Evolutionary conservation across 2,329 filamentous ascomycete genomes (phyloP).

Genomic region (Alternaria solani): DNA sequence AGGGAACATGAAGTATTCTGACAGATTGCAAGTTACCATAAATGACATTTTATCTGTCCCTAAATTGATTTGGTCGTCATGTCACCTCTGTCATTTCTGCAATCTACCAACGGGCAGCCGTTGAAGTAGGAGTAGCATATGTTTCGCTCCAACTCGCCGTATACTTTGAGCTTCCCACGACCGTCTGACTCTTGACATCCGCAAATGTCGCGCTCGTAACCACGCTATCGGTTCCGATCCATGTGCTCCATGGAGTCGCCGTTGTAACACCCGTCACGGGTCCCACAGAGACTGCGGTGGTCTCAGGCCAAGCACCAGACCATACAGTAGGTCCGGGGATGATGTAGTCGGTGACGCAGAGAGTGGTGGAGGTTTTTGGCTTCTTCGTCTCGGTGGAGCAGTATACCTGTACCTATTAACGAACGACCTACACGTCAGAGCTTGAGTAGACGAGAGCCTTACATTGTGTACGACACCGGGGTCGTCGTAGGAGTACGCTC

Average conservation of each 20-base stretch:
- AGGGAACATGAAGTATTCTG: no score
- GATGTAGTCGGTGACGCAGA: constrained; percentile 46
- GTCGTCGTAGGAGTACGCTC: constrained; percentile 49
- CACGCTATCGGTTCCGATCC: constrained; percentile 32
- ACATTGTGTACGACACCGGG: constrained; percentile 51
- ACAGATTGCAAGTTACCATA: fast-evolving
- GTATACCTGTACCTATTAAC: constrained; percentile 33
- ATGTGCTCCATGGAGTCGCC: constrained; percentile 38
- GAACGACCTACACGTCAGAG: background rate
- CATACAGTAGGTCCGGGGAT: constrained; percentile 54
- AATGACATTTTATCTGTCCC: background rate
- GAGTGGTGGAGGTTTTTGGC: constrained; percentile 29
- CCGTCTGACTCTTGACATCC: constrained; percentile 32
- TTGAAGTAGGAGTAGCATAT: constrained; percentile 23
- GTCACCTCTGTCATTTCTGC: background rate
- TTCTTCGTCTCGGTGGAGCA: constrained; percentile 47
- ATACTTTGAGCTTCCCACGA: constrained; percentile 35
- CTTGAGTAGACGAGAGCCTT: constrained; percentile 3
- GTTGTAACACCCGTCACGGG: constrained; percentile 40
- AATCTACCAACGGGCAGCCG: constrained; percentile 19
- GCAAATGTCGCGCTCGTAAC: constrained; percentile 37
- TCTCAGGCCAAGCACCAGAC: constrained; percentile 44
- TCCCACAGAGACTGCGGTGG: constrained; percentile 42
- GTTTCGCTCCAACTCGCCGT: constrained; percentile 30
- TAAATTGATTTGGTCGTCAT: background rate